Conservation (phyloP, 305 asterid genomes). For the Coffea humblotiana region DNA sequence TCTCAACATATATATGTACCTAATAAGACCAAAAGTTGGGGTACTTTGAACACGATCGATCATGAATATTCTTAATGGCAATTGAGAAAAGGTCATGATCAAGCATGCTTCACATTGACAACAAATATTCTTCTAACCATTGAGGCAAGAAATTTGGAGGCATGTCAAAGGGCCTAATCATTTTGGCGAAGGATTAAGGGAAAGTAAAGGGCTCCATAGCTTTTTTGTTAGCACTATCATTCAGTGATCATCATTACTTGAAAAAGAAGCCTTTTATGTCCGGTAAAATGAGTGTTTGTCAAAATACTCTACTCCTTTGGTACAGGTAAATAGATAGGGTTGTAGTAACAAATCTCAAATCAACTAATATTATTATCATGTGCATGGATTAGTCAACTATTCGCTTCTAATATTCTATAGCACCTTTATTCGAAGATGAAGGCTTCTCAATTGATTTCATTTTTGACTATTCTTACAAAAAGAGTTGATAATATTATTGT, state of each 20-base stretch:
- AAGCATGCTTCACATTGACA: background rate
- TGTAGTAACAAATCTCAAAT: no score
- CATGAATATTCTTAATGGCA: background rate
- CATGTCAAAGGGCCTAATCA: slow-evolving; percentile 14
- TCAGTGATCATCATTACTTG: slow-evolving; percentile 14
- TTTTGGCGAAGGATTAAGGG: slow-evolving; percentile 11
- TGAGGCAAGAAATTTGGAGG: slow-evolving; percentile 12
- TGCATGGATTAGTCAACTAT: no score
- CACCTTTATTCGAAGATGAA: no score
- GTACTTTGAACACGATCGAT: background rate
- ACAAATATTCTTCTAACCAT: background rate
- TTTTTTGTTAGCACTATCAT: background rate
- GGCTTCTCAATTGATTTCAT: no score
- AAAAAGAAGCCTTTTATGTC: slow-evolving; percentile 5
- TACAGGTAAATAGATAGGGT: no score
- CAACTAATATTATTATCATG: no score
- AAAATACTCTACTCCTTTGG: background rate
- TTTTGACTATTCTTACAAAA: no score
- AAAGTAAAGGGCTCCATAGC: slow-evolving; percentile 4
- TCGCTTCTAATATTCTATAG: no score
- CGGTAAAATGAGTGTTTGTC: background rate
- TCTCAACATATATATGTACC: background rate
- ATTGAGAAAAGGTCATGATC: background rate
- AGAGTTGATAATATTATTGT: no score
- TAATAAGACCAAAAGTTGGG: background rate